Conservation (phyloP, 1,139 yeast genomes). For the Saccharomyces hybrid region DNA sequence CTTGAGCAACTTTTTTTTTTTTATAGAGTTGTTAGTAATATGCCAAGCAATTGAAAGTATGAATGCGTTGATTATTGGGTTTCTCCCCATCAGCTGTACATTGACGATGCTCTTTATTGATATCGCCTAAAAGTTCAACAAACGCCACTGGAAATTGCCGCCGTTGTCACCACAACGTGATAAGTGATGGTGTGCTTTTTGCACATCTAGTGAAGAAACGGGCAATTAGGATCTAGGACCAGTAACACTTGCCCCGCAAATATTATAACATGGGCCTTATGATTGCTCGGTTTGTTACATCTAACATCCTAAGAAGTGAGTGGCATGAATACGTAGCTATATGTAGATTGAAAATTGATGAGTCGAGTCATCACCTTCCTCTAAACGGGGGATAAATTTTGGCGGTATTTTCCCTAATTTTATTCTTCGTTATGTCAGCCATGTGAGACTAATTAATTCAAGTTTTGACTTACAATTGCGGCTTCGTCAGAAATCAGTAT, state of each 20-base stretch:
- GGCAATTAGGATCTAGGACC: neutral
- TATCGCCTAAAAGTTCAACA: neutral
- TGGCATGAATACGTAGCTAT: neutral
- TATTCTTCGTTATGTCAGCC: neutral
- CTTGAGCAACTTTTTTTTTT: neutral
- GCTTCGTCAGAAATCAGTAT: neutral
- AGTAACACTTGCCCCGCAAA: neutral
- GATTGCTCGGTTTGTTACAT: neutral
- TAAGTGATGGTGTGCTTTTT: neutral
- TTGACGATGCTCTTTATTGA: neutral
- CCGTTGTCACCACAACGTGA: neutral
- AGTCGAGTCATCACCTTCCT: neutral
- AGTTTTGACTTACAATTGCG: neutral
- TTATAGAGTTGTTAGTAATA: neutral
- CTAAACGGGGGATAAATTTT: neutral
- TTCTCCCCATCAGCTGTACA: neutral
- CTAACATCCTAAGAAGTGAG: neutral
- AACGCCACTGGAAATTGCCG: conserved; percentile 1
- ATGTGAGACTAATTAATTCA: neutral
- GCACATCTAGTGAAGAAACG: neutral
- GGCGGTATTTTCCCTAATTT: neutral
- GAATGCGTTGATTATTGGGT: neutral
- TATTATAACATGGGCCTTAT: neutral
- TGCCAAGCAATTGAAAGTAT: neutral
- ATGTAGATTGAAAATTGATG: neutral